These are phyloP conservation scores for Phaeosphaeriaceae sp. DNA, from an alignment of 2,329 filamentous ascomycete species.

Conservation along the genomic window DNA sequence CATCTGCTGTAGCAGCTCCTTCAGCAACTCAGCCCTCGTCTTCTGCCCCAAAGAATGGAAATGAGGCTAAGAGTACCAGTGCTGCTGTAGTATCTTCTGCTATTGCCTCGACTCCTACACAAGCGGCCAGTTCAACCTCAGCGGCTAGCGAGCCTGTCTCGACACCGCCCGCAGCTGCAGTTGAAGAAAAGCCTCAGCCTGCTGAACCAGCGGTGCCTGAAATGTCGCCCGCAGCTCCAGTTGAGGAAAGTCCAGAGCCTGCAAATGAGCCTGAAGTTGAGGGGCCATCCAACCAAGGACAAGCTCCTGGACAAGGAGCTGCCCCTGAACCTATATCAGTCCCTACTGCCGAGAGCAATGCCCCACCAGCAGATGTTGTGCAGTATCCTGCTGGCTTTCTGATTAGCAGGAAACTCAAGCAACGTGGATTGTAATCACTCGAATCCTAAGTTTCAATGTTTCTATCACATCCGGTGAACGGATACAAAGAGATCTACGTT, in stretches of 20 bases:
- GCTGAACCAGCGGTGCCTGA: neutral
- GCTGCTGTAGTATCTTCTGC: neutral
- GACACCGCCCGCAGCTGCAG: neutral
- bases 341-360: neutral
- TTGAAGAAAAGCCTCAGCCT: neutral
- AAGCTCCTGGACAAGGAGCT: neutral
- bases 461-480: too few relatives aligned
- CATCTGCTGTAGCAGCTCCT: neutral
- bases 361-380: neutral
- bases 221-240: neutral
- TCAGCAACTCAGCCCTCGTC: too few relatives aligned
- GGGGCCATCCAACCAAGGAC: neutral
- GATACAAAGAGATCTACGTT: too few relatives aligned
- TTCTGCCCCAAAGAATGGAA: too few relatives aligned
- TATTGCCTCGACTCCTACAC: neutral
- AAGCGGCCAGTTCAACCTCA: neutral
- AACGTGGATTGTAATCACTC: neutral
- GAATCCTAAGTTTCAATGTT: too few relatives aligned
- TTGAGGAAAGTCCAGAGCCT: neutral
- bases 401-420: neutral
- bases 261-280: too few relatives aligned
- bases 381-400: constrained; percentile 5
- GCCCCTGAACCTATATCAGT: neutral
- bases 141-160: neutral
- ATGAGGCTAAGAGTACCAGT: neutral